phyloP scores from a whole-genome alignment of 805 yeast species.

The Lipomyces sp. region DNA sequence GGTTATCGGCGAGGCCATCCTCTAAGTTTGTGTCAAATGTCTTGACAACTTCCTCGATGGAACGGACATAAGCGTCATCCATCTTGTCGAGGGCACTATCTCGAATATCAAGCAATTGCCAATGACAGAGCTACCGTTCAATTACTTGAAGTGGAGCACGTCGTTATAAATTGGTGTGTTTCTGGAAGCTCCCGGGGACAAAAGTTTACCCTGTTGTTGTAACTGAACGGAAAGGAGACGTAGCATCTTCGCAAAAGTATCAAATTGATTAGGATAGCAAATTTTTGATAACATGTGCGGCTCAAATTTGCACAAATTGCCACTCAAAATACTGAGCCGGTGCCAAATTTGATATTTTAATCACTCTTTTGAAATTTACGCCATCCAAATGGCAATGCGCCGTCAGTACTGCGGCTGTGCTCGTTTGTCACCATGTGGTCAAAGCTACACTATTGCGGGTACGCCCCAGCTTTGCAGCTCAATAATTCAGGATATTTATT shows the following conservation, averaged over 20 bases:
- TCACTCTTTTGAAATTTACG: background rate
- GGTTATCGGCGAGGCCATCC: conserved; percentile 38
- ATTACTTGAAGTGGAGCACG: background rate
- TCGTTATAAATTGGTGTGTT: background rate
- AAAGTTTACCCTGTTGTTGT: background rate
- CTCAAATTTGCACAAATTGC: background rate
- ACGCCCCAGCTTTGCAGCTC: background rate
- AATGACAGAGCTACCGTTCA: background rate
- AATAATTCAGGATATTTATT: too few species aligned
- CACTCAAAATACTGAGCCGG: background rate
- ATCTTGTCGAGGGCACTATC: conserved; percentile 11
- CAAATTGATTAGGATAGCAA: background rate
- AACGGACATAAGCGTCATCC: conserved; percentile 34
- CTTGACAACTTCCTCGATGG: conserved; percentile 35
- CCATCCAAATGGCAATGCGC: background rate
- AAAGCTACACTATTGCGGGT: background rate
- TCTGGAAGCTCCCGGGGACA: background rate
- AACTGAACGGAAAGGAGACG: background rate
- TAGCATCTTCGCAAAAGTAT: background rate
- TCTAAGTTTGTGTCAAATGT: conserved; percentile 32
- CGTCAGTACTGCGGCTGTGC: background rate
- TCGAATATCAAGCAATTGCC: background rate
- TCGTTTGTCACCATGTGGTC: background rate
- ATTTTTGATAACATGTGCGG: background rate
- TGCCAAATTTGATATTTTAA: background rate